A percentile compares a stretch with the other conserved stretches of the same genome.
Conservation (phyloP, 495 filamentous ascomycete species). For the Tuber aestivum region DNA sequence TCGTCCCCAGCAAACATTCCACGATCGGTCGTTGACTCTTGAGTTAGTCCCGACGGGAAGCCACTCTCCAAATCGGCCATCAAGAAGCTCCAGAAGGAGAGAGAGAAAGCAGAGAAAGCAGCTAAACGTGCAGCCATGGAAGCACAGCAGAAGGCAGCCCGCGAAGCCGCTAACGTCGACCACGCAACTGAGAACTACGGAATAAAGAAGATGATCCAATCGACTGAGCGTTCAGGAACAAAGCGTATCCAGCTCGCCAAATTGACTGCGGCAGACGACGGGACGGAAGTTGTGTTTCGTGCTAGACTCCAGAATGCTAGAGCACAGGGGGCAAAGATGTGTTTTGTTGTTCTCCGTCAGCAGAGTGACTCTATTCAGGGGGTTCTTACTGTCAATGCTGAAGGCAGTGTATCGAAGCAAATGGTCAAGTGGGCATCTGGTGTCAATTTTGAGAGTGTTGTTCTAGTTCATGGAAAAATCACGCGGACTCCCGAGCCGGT, state of each 20-base stretch:
- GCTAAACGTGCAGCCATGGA: slow-evolving; percentile 29
- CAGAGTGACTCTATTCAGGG: slow-evolving; percentile 76
- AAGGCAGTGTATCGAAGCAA: slow-evolving; percentile 56
- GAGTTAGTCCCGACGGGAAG: slow-evolving; percentile 34
- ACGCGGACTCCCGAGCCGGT: slow-evolving; percentile 69
- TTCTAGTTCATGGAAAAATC: slow-evolving; percentile 69
- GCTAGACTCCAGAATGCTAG: slow-evolving; percentile 82
- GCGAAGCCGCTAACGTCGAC: slow-evolving; percentile 40
- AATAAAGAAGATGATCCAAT: slow-evolving; percentile 36
- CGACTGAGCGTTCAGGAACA: slow-evolving; percentile 33
- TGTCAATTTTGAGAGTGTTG: slow-evolving; percentile 71
- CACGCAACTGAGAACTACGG: slow-evolving; percentile 39
- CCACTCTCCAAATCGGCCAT: slow-evolving; percentile 37
- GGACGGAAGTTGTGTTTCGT: slow-evolving; percentile 70
- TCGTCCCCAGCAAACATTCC: background rate
- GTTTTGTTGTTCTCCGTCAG: slow-evolving; percentile 83
- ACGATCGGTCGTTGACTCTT: slow-evolving; percentile 11
- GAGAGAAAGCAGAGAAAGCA: slow-evolving; percentile 37
- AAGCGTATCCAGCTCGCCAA: slow-evolving; percentile 28
- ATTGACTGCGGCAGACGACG: slow-evolving; percentile 41
- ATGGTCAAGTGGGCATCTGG: slow-evolving; percentile 87
- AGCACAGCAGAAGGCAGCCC: slow-evolving; percentile 37
- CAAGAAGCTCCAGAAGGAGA: slow-evolving; percentile 40
- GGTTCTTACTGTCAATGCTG: slow-evolving; percentile 53
- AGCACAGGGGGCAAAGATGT: slow-evolving; percentile 84